phyloP scores from a whole-genome alignment of 1,284 basidiomycete genomes.

The Coniferiporia sulphurascens region DNA sequence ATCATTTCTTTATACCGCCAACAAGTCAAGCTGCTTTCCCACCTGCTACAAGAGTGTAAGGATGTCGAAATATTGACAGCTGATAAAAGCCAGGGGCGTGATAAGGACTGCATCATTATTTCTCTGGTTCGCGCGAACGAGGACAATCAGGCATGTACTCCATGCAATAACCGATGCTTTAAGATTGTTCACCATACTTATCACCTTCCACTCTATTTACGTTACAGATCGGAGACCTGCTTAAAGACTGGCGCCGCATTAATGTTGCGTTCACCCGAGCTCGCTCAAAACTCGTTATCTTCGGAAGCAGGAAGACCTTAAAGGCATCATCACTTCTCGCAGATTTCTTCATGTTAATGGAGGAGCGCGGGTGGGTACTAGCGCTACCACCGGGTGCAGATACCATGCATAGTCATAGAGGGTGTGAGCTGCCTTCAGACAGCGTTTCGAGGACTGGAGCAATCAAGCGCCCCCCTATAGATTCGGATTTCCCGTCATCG shows the following conservation, averaged over 20 bases:
- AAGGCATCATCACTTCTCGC: slow-evolving; percentile 53
- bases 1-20: slow-evolving; percentile 92
- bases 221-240: slow-evolving; percentile 78
- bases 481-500: background rate
- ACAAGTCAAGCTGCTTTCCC: slow-evolving; percentile 82
- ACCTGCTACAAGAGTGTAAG: slow-evolving; percentile 46
- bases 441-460: background rate
- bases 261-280: slow-evolving; percentile 97
- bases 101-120: slow-evolving; percentile 94
- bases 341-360: slow-evolving; percentile 75
- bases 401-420: slow-evolving; percentile 35
- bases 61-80: slow-evolving; percentile 89
- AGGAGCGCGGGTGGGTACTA: slow-evolving; percentile 65
- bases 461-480: background rate
- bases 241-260: slow-evolving; percentile 93
- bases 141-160: slow-evolving; percentile 52
- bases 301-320: slow-evolving; percentile 81
- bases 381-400: slow-evolving; percentile 52
- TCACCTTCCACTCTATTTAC: slow-evolving; percentile 15
- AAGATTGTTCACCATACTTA: background rate
- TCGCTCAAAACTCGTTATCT: slow-evolving; percentile 82
- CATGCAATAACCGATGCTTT: slow-evolving; percentile 1
- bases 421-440: background rate
- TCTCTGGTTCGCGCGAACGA: slow-evolving; percentile 90
- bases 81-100: slow-evolving; percentile 92